Evolutionary conservation across 1,284 basidiomycete species (phyloP), one percentile per base, ranked within the genome.

Genomic region (Ceratobasidium sp.): DNA sequence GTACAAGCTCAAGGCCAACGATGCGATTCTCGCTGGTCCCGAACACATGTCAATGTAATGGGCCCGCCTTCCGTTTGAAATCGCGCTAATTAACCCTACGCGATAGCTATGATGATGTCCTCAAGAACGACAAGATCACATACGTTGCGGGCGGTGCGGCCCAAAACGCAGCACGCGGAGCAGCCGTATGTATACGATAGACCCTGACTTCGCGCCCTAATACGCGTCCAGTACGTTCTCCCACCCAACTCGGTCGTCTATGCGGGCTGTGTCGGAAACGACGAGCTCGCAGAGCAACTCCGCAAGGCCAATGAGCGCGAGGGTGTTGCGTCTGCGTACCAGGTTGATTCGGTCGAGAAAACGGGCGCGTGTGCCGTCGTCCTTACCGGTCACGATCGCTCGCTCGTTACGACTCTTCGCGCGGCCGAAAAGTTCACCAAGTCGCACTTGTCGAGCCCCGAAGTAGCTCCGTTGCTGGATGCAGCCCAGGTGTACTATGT

Each of bases 351-450:
- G 68, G 92, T 88, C 70, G 87, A 90, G 78, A 89, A 94, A 80
- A 99, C 97, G 10, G 97, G 97, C 71, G 96, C 96, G 67, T 99
- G 97, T 78, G 96, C 94, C 40, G 97, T 98, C 74, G 82, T 99
- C 75, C 89, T 99, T 80, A 98, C 95, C 55, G 94, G 92, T 65
- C 94, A 97, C 82, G 79, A 98, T 80, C 87, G 96, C 40, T 98
- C 94, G 17, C 86, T 98, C 73, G 92, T 93, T 75, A 98, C 96
- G 68, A 94, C 89, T 73, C 85, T 98, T 62, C 90, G 91, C 54
- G 90, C 89, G 12, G 96, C 97, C 15, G 94, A 98, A 80, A 90
- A 88, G 79, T 98, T 98, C 80, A 86, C 89, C 53, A 83, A 86
- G 72, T 83, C 86, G 17, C 94, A 98, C 81, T 85, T 98, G 64